Evolutionary conservation across 768 basidiomycete genomes (phyloP), one percentile per base, ranked within the genome.

Genomic region (Mycena indigotica): DNA sequence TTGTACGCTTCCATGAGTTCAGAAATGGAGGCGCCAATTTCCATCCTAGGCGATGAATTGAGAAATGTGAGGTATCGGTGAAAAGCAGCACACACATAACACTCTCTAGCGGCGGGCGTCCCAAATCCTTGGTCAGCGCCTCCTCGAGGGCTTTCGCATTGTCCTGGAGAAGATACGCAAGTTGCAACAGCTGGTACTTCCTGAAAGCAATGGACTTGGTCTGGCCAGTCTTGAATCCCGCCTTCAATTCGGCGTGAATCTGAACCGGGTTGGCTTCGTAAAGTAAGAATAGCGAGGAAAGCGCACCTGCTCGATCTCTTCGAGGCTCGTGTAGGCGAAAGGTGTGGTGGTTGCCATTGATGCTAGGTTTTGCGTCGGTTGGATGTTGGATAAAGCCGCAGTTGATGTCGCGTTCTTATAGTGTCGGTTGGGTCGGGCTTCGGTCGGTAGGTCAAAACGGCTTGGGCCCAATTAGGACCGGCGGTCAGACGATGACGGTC

Each of bases 161-260:
- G 71, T 95, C 91, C 68, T 89, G 79, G 65, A 92, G 28, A 62
- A 91, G 72, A 68, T 90, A 89, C 6, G 80, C 85, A 13, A 95
- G 80, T 66, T 87, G 83, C n/a, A 86, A 78, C 24, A 95, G 77
- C 72, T 93, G 91, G 41, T 84, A 80, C 71, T 86, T 92, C 65
- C 93, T 80, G 66, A 80, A 91, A 13, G 78, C 78, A 54, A 93
- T 75, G n/a, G 82, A 71, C 65, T 75, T 85, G 39, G 84, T 81
- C 68, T 86, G 91, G 16, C 89, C 88, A 1, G 83, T 72, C 28
- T 72, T 73, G 70, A 91, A 93, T 4, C 80, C 82, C n/a, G 75
- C 73, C 25, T 72, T 75, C 21, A 93, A 73, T 44, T 77, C 74
- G 24, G 75, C 74, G 53, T 83, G 82, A 55, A 87, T 83, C 88